Percentiles rank a stretch among this genome's conserved stretches.
Evolutionary conservation across 2,329 filamentous ascomycete species (phyloP).

Genomic region (Diaporthe vexans): DNA sequence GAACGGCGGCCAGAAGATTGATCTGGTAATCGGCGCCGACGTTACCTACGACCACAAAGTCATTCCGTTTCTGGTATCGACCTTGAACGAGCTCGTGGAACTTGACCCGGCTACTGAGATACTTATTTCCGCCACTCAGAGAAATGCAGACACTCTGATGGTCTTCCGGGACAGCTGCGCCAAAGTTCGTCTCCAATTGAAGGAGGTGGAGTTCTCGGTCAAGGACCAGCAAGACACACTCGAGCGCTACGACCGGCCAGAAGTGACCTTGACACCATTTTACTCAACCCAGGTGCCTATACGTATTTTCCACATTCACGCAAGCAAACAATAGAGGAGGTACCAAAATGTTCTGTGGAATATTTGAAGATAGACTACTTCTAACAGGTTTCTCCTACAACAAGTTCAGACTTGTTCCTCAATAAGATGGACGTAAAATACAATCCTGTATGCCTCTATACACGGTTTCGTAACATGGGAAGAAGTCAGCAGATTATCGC

Average conservation of each 20-base stretch:
- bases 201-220: slow-evolving; percentile 13
- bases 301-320: slow-evolving; percentile 29
- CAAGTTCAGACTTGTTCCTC: neutral
- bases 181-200: slow-evolving; percentile 9
- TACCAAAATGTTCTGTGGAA: neutral
- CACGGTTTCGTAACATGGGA: neutral
- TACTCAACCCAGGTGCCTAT: slow-evolving; percentile 36
- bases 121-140: slow-evolving; percentile 78
- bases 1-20: slow-evolving; percentile 63
- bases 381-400: no score
- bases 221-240: slow-evolving; percentile 7
- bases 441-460: neutral
- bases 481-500: neutral
- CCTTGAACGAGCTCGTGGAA: slow-evolving; percentile 72
- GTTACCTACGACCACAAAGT: slow-evolving; percentile 80
- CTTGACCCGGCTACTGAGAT: slow-evolving; percentile 69
- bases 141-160: slow-evolving; percentile 62
- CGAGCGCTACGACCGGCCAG: neutral
- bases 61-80: slow-evolving; percentile 75
- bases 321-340: neutral
- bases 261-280: slow-evolving; percentile 32
- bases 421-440: no score
- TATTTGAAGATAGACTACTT: no score
- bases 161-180: slow-evolving; percentile 29
- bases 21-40: slow-evolving; percentile 82